Base-by-base conservation (phyloP, 2,329 filamentous ascomycete genomes). In the Furcasterigmium furcatum region DNA sequence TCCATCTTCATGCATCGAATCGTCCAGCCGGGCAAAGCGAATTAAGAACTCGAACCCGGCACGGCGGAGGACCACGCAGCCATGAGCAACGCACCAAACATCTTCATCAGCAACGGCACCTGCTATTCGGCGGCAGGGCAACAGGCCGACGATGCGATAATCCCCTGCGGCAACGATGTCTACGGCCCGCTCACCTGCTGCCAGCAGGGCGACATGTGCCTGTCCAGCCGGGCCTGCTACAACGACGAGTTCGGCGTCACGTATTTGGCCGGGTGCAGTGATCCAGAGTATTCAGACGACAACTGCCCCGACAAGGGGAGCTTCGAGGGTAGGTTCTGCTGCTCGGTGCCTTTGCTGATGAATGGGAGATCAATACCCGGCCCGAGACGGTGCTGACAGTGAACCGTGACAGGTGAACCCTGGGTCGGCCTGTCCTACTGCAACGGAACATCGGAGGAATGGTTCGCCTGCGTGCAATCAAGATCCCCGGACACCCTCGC, bases 181-280 rank as follows among this genome's bases (percentile, higher is more conserved):
- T 19, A 36, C 34, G 62, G 63, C 8, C 45, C 59, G 35, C 46
- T 55, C 29, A 54, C 60, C 2, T 66, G 64, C 43, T 67, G 64
- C 46, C 55, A 59, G 38, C 50, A 48, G 2, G 58, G 58, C 18
- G 64, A 66, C 48, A 56, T 55, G 30, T 66, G 64, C 49, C 56
- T 67, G 12, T 55, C 53, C 40, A 55, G 53, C 46, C 51, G 57
- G 25, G 53, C 50, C 30, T 58, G 52, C 46, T 42, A 34, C 40
- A 42, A 42, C 40, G 18, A 34, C 5, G 18, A 42, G 13, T 55
- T 50, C 24, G 59, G 58, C n/a, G 46, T 58, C 16, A 70, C 66
- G 3, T 70, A 70, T 30, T 54, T 65, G 14, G 58, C 64, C 4
- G 67, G 64, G 12, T 69, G 66, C 50, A 67, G 59, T 20, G 63